Evolutionary conservation across 1,284 basidiomycete species (phyloP).

Genomic region (Ustilago trichophora): DNA sequence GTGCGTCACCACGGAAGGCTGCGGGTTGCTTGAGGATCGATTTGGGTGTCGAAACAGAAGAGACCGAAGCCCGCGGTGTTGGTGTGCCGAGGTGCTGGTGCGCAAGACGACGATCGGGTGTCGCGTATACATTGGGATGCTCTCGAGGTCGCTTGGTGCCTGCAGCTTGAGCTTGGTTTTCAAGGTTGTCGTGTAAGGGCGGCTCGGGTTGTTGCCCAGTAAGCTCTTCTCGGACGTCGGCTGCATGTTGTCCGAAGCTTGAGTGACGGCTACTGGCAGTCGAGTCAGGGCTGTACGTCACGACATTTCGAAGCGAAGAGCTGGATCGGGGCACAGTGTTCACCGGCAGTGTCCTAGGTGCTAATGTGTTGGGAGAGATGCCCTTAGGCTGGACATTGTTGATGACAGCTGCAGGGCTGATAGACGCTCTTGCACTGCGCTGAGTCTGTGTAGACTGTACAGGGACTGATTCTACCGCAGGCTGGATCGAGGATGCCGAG

Average conservation of each 20-base stretch:
- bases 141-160: conserved; percentile 14
- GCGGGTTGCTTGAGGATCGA: conserved; percentile 44
- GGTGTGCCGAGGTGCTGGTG: conserved; percentile 21
- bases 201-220: conserved; percentile 2
- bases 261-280: conserved; percentile 36
- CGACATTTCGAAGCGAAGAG: conserved; percentile 42
- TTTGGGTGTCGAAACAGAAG: conserved; percentile 34
- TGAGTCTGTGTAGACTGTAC: not conserved
- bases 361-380: conserved; percentile 8
- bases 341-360: conserved; percentile 6
- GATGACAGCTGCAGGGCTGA: not conserved
- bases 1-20: conserved; percentile 10
- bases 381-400: not conserved
- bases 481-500: not conserved
- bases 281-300: conserved; percentile 44
- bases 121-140: conserved; percentile 13
- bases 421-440: not conserved
- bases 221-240: conserved; percentile 12
- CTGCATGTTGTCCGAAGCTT: conserved; percentile 2
- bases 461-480: not conserved
- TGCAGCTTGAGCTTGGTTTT: conserved; percentile 14
- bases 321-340: conserved; percentile 37
- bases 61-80: conserved; percentile 25
- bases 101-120: conserved; percentile 27
- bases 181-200: not conserved